Conservation (phyloP, 2,329 filamentous ascomycete species). For the Berkeleyomyces rouxiae region DNA sequence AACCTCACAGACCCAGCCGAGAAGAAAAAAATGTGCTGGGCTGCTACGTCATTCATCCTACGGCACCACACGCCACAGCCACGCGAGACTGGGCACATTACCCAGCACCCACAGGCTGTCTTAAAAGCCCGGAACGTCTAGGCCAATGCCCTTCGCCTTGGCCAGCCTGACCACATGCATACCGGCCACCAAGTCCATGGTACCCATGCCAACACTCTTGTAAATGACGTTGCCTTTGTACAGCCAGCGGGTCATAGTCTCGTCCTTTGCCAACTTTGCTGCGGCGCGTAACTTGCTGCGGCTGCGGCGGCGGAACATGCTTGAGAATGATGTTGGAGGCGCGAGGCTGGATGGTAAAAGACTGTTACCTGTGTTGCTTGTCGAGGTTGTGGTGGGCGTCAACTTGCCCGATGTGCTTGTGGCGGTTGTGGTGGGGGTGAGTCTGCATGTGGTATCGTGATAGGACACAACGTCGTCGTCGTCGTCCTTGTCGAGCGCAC, state of each 20-base stretch:
- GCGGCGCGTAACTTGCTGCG: slow-evolving; percentile 4
- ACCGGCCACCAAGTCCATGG: slow-evolving; percentile 51
- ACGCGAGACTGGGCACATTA: neutral
- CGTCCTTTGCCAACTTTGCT: slow-evolving; percentile 28
- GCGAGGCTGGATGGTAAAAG: neutral
- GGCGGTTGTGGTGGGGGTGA: neutral
- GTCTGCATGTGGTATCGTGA: slow-evolving; percentile 1
- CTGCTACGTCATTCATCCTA: neutral
- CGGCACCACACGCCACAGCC: neutral
- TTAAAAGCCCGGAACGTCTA: slow-evolving; percentile 35
- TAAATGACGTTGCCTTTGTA: slow-evolving; percentile 48
- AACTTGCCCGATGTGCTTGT: neutral
- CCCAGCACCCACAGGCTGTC: neutral
- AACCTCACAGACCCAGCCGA: no score
- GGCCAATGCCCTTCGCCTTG: slow-evolving; percentile 36
- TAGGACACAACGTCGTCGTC: neutral
- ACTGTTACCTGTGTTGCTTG: neutral
- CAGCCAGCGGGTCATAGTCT: slow-evolving; percentile 38
- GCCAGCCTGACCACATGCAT: slow-evolving; percentile 40
- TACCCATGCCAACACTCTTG: slow-evolving; percentile 48
- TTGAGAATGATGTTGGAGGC: neutral
- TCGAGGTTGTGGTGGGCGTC: neutral
- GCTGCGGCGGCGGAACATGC: slow-evolving; percentile 15
- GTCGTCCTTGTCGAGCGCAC: neutral
- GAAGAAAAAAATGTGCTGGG: no score